phyloP scores from a whole-genome alignment of 177 flowering plant species.

The Vitis hybrid region DNA sequence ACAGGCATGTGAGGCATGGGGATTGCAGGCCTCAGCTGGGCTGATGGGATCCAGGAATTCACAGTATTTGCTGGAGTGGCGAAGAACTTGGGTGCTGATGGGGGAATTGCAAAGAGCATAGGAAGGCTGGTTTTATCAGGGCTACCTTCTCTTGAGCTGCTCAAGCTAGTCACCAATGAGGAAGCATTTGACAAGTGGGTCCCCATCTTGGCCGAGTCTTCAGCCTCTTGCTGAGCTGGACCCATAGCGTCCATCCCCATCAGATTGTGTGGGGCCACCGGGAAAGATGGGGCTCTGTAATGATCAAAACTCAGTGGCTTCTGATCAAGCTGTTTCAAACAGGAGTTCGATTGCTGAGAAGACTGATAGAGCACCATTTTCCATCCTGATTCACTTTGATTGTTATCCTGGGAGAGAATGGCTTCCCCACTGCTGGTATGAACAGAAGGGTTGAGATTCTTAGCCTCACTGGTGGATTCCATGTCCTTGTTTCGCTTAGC shows the following conservation, averaged over 20 bases:
- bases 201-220: constrained; percentile 24
- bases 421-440: constrained; percentile 11
- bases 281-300: constrained; percentile 12
- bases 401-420: constrained; percentile 7
- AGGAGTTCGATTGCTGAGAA: constrained; percentile 13
- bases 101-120: constrained; percentile 24
- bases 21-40: constrained; percentile 27
- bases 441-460: constrained; percentile 8
- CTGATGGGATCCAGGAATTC: constrained; percentile 29
- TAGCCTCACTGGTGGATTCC: constrained; percentile 3
- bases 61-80: constrained; percentile 11
- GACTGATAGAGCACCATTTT: constrained; percentile 26
- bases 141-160: constrained; percentile 40
- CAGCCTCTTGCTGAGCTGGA: constrained; percentile 14
- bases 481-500: constrained; percentile 27
- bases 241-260: constrained; percentile 10
- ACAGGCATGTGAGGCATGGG: constrained; percentile 37
- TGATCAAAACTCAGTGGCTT: constrained; percentile 4
- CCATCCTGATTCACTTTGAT: constrained; percentile 25
- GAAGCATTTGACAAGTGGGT: constrained; percentile 36
- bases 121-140: constrained; percentile 28
- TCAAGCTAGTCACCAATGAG: constrained; percentile 34
- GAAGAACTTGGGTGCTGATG: constrained; percentile 20
- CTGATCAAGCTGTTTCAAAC: constrained; percentile 13
- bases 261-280: constrained; percentile 12